Evolutionary conservation across 2,329 filamentous ascomycete species (phyloP).

Genomic region (Phaeosphaeriaceae sp.): DNA sequence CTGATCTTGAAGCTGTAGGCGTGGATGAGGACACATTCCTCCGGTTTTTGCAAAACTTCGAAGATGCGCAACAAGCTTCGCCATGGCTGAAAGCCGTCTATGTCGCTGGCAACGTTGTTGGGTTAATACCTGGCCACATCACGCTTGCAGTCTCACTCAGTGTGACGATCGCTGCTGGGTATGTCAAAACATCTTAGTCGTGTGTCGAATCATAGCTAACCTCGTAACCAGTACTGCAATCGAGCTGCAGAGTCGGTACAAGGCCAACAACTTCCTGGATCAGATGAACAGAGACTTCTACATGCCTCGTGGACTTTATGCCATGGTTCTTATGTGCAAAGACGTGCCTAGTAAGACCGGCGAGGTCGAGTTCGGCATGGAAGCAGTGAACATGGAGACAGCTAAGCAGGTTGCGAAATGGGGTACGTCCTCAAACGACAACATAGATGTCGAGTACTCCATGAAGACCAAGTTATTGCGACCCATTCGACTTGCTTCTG

Average conservation of each 20-base stretch:
- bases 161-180: conserved; percentile 19
- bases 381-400: conserved; percentile 45
- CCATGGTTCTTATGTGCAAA: conserved; percentile 62
- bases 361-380: conserved; percentile 44
- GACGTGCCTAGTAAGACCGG: conserved; percentile 51
- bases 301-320: conserved; percentile 62
- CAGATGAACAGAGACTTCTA: conserved; percentile 65
- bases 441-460: conserved; percentile 27
- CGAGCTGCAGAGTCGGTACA: conserved; percentile 46
- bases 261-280: conserved; percentile 63
- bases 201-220: not conserved
- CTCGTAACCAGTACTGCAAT: conserved; percentile 51
- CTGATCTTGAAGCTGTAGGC: conserved; percentile 54
- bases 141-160: conserved; percentile 14
- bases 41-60: conserved; percentile 57
- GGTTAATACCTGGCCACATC: conserved; percentile 12
- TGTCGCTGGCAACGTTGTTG: conserved; percentile 10
- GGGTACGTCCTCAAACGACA: conserved; percentile 21
- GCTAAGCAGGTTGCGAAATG: conserved; percentile 21
- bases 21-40: conserved; percentile 59
- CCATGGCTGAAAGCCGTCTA: conserved; percentile 18
- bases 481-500: conserved; percentile 15
- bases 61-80: conserved; percentile 51
- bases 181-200: conserved; percentile 24
- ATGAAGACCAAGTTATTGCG: conserved; percentile 13